Conservation (phyloP, 305 asterid species). For the Solanum aculeatissimum region DNA sequence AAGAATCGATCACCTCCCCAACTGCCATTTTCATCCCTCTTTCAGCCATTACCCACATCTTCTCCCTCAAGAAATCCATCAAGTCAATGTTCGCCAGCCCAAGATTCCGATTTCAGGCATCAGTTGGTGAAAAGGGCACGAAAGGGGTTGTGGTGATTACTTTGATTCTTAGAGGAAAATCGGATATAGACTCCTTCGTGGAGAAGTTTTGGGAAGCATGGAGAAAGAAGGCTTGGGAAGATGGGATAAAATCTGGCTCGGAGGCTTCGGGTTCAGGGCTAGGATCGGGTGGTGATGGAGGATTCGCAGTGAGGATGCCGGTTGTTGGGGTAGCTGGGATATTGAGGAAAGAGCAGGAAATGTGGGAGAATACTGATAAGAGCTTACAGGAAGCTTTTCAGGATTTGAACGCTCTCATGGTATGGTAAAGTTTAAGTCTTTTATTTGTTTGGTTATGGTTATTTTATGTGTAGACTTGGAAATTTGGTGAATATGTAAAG, state of each 20-base stretch:
- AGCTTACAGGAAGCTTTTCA: slow-evolving; percentile 97
- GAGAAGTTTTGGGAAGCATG: slow-evolving; percentile 80
- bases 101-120: slow-evolving; percentile 66
- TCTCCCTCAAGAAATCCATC: slow-evolving; percentile 48
- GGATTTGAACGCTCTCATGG: slow-evolving; percentile 97
- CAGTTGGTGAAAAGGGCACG: slow-evolving; percentile 28
- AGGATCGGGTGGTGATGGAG: slow-evolving; percentile 22
- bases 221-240: slow-evolving; percentile 74
- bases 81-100: slow-evolving; percentile 83
- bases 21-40: slow-evolving; percentile 41
- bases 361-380: slow-evolving; percentile 99
- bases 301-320: slow-evolving; percentile 55
- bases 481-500: background rate
- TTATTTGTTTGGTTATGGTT: background rate
- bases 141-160: slow-evolving; percentile 28
- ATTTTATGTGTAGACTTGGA: background rate
- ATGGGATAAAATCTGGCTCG: background rate
- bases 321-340: slow-evolving; percentile 90
- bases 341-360: slow-evolving; percentile 95
- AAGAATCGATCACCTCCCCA: slow-evolving; percentile 19
- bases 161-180: slow-evolving; percentile 52
- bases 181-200: slow-evolving; percentile 59
- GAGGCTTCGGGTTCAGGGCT: slow-evolving; percentile 11
- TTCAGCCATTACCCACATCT: slow-evolving; percentile 42
- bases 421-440: slow-evolving; percentile 20